Conservation (phyloP, 305 asterid species). For the Coffea humblotiana region DNA sequence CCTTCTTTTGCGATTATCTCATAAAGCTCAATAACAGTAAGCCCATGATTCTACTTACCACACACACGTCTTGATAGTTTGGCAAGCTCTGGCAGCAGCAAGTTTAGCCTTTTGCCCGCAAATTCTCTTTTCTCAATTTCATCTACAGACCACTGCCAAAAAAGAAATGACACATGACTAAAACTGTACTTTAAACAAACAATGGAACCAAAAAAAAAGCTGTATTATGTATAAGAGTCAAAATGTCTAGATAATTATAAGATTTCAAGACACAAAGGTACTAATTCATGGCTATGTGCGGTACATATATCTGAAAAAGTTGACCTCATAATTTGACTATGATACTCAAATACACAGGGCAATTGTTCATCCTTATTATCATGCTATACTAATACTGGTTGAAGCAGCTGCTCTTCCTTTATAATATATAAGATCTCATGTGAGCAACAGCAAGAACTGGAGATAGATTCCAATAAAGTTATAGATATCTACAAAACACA, state of each 20-base stretch:
- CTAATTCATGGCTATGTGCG: not conserved
- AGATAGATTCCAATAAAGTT: not conserved
- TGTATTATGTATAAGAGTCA: too few species aligned
- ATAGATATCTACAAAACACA: not conserved
- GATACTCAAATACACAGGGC: not conserved
- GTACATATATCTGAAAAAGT: not conserved
- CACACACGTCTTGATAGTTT: constrained; percentile 94
- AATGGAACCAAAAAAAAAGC: not conserved
- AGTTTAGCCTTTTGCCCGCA: constrained; percentile 96
- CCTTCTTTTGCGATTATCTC: not conserved
- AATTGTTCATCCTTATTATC: not conserved
- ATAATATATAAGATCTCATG: too few species aligned
- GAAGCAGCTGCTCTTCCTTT: too few species aligned
- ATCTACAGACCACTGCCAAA: constrained; percentile 73
- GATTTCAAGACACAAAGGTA: not conserved
- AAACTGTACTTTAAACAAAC: not conserved
- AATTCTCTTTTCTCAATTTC: constrained; percentile 87
- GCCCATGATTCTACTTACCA: constrained; percentile 44
- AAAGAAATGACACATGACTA: constrained; percentile 20
- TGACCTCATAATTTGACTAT: not conserved
- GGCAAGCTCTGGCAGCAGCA: constrained; percentile 98
- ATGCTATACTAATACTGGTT: not conserved
- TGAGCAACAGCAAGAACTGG: not conserved
- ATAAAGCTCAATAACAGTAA: not conserved
- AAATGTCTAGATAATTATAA: not conserved